Evolutionary conservation across 768 basidiomycete genomes (phyloP), one percentile per base, ranked within the genome.

Genomic region (Lyophyllum shimeji): DNA sequence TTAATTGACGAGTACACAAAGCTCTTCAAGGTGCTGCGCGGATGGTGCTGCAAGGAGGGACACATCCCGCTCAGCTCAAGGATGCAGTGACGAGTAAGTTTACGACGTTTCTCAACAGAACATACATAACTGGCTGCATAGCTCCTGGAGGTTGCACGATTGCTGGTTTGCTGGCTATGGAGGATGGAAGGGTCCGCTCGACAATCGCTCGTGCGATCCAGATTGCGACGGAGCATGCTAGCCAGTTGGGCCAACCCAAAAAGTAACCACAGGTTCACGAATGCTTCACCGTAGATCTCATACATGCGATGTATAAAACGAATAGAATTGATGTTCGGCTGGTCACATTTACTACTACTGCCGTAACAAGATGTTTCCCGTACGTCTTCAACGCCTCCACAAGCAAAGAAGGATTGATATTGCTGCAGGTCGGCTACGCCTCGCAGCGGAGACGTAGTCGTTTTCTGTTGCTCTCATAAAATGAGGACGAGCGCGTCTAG

Each of bases 91-190:
- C 97, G 11, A 99, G 96, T 93, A 65, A 64, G 90, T 76, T 23
- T 33, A 11, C 20, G n/a, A 44, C n/a, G 8, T n/a, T 40, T n/a
- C 4, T 5, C 5, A 40, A n/a, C 2, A 18, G n/a, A 4, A 15
- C 25, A 3, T 1, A 42, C 25, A 8, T 57, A 33, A 50, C 12
- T 18, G 34, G 23, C 2, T 21, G 17, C 34, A 31, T 48, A 98
- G 96, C 97, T 37, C 97, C 97, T 0, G 97, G 96, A 53, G 97
- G 97, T 45, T 97, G 95, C 65, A 99, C 97, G 0, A 98, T 99
- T 61, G 97, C 97, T 2, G 97, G 97, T n/a, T 74, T 99, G 24
- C 76, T 99, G 18, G 88, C 93, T 0, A 80, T 99, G 69, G 97
- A 99, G 71, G 97, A 99, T 61, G 96, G 96, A 0, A 78, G 84